These are phyloP conservation scores for Cenchrus americanus DNA, from an alignment of 176 grass and related monocot species.

Conservation along the genomic window DNA sequence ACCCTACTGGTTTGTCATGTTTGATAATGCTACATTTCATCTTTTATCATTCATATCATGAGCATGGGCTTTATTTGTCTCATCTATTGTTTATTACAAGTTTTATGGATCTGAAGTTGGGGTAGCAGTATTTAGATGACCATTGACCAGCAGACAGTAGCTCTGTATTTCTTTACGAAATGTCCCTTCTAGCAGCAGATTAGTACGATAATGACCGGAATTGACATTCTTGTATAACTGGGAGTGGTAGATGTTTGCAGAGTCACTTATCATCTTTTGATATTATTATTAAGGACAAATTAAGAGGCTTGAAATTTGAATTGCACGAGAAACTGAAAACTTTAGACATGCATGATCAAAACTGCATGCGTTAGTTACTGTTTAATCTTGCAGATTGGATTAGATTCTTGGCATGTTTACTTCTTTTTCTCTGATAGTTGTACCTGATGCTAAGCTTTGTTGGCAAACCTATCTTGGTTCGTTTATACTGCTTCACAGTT, in stretches of 20 bases:
- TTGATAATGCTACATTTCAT: background rate
- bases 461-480: background rate
- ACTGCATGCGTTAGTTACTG: background rate
- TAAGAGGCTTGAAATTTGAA: background rate
- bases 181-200: background rate
- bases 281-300: background rate
- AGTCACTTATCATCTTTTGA: slow-evolving; percentile 5
- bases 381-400: background rate
- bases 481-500: background rate
- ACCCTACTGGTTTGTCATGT: no score
- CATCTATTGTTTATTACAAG: background rate
- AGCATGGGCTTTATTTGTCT: background rate
- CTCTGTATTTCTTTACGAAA: background rate
- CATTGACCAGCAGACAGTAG: slow-evolving; percentile 6
- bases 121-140: slow-evolving; percentile 8
- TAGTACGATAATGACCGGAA: background rate
- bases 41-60: background rate
- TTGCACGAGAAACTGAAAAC: slow-evolving; percentile 1
- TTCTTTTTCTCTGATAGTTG: background rate
- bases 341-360: background rate
- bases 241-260: background rate
- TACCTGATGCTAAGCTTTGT: slow-evolving; percentile 12
- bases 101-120: slow-evolving; percentile 2
- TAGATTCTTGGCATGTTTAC: background rate
- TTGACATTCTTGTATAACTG: background rate